These are phyloP conservation scores for Afroboletus lepidellus DNA, from an alignment of 1,284 basidiomycete genomes.

Conservation along the genomic window DNA sequence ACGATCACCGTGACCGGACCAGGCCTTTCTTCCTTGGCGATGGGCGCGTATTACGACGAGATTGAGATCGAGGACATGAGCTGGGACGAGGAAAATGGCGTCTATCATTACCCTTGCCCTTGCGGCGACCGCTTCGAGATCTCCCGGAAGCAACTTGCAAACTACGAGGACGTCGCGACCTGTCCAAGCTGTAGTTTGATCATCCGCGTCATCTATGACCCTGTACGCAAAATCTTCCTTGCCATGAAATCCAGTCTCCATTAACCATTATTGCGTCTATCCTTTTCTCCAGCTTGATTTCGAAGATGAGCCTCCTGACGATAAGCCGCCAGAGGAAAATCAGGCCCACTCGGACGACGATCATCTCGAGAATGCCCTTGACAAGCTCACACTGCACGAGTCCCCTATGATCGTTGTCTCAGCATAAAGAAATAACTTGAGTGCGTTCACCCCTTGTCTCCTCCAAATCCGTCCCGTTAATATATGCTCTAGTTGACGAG, in stretches of 20 bases:
- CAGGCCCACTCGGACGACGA: conserved; percentile 47
- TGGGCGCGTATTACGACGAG: conserved; percentile 88
- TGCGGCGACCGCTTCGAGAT: conserved; percentile 99
- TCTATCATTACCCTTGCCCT: conserved; percentile 96
- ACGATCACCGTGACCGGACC: too few relatives aligned
- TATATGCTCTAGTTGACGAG: too few relatives aligned
- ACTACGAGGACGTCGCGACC: conserved; percentile 95
- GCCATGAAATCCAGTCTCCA: too few relatives aligned
- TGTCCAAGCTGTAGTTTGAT: conserved; percentile 96
- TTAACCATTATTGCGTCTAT: too few relatives aligned
- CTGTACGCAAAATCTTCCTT: conserved; percentile 56
- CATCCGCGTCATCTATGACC: conserved; percentile 93
- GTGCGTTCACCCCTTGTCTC: too few relatives aligned
- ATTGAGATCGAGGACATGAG: conserved; percentile 96
- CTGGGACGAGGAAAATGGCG: conserved; percentile 81
- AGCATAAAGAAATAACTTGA: conserved; percentile 18
- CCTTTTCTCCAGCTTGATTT: conserved; percentile 57
- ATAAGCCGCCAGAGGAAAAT: conserved; percentile 41
- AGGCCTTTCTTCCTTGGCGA: conserved; percentile 30
- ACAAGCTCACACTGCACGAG: too few relatives aligned
- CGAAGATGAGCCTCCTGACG: conserved; percentile 62
- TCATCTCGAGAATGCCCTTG: conserved; percentile 63
- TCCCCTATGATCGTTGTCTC: conserved; percentile 13
- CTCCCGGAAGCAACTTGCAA: conserved; percentile 80
- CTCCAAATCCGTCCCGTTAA: too few relatives aligned